These are phyloP conservation scores for Cyclotella sp. DNA, from an alignment of 108 stramenopile genomes.

Conservation along the genomic window DNA sequence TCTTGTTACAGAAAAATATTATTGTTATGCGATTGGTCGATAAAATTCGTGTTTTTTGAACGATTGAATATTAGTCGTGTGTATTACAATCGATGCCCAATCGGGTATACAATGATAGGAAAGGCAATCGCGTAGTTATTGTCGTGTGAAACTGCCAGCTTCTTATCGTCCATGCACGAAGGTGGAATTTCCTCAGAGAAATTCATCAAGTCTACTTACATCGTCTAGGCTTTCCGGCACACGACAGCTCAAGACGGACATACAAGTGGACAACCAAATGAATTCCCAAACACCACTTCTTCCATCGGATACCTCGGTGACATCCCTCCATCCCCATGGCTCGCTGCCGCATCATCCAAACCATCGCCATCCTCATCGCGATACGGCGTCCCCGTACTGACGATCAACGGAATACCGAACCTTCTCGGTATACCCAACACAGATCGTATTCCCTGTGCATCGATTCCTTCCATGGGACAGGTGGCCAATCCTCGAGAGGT, in stretches of 20 bases:
- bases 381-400: slow-evolving; percentile 66
- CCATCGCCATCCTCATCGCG: slow-evolving; percentile 16
- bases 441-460: slow-evolving; percentile 64
- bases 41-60: too few species aligned
- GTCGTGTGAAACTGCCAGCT: too few species aligned
- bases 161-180: too few species aligned
- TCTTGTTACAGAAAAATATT: too few species aligned
- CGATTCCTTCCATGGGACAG: slow-evolving; percentile 93
- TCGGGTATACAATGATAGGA: too few species aligned
- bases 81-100: too few species aligned
- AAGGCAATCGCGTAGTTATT: too few species aligned
- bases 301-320: slow-evolving; percentile 62
- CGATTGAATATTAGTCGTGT: too few species aligned
- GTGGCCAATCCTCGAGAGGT: slow-evolving; percentile 81
- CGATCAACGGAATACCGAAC: slow-evolving; percentile 75
- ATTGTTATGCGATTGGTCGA: too few species aligned
- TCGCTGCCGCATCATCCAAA: slow-evolving; percentile 71
- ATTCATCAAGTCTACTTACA: too few species aligned
- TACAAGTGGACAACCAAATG: slow-evolving; percentile 40
- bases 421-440: slow-evolving; percentile 69
- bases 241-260: not conserved
- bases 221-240: too few species aligned
- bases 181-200: too few species aligned
- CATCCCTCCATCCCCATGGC: slow-evolving; percentile 53
- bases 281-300: slow-evolving; percentile 64